Evolutionary conservation across 192 early-diverging fungal species (phyloP).

Genomic region (Kappamyces sp.): DNA sequence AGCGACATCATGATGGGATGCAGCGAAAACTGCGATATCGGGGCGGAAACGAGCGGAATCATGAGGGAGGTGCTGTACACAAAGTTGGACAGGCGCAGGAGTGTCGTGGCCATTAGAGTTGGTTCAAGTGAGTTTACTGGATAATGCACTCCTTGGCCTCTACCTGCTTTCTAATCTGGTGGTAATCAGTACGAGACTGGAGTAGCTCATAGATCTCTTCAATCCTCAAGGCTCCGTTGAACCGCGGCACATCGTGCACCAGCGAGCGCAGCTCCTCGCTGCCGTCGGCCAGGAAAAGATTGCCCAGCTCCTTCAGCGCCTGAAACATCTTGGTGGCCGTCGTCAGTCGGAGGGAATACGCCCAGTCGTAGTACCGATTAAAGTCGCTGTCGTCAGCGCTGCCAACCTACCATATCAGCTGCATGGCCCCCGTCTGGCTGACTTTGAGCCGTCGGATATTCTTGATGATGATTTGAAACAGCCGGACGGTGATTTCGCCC

Average conservation of each 20-base stretch:
- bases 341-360: constrained; percentile 52
- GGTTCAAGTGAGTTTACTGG: constrained; percentile 18
- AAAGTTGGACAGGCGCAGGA: too few relatives aligned
- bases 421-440: constrained; percentile 78
- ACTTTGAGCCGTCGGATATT: constrained; percentile 78
- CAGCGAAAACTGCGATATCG: too few relatives aligned
- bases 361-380: constrained; percentile 75
- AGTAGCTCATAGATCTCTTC: constrained; percentile 84
- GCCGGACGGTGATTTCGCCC: constrained; percentile 76
- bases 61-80: too few relatives aligned
- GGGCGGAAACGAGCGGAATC: too few relatives aligned
- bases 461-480: constrained; percentile 84
- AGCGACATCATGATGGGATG: too few relatives aligned
- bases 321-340: constrained; percentile 64
- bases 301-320: constrained; percentile 75
- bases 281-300: constrained; percentile 70
- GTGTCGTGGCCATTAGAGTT: not conserved
- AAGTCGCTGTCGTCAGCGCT: constrained; percentile 49
- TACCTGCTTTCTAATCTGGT: constrained; percentile 67
- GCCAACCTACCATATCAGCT: constrained; percentile 65
- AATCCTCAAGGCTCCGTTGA: constrained; percentile 61
- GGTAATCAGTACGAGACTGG: constrained; percentile 68
- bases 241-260: constrained; percentile 71
- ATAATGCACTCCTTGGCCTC: constrained; percentile 56
- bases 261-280: constrained; percentile 65